A percentile compares a stretch with the other conserved stretches of the same genome.
These are phyloP conservation scores for Asterella californica DNA, from an alignment of 225 moss, liverwort and hornwort species.

Conservation along the genomic window DNA sequence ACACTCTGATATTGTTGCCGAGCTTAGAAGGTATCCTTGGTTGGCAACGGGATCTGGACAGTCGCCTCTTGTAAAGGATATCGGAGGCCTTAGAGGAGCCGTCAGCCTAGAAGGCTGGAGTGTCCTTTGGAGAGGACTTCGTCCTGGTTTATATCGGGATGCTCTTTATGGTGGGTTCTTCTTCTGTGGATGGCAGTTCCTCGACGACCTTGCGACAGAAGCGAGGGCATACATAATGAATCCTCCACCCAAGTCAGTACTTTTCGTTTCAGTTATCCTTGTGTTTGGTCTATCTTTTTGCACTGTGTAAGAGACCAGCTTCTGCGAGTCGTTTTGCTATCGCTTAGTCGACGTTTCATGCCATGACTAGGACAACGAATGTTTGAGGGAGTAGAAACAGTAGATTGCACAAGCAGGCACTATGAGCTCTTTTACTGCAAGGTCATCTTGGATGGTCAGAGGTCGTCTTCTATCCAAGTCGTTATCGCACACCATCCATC, in stretches of 20 bases:
- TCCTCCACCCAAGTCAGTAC: constrained; percentile 64
- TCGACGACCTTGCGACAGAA: constrained; percentile 71
- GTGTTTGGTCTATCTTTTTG: neutral
- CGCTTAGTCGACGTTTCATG: no score
- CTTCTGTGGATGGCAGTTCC: constrained; percentile 83
- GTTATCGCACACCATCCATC: no score
- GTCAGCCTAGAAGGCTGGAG: constrained; percentile 62
- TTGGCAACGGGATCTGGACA: constrained; percentile 81
- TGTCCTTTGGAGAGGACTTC: constrained; percentile 72
- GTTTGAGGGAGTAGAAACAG: no score
- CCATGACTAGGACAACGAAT: no score
- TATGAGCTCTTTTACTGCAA: no score
- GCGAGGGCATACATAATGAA: constrained; percentile 72
- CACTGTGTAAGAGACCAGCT: neutral
- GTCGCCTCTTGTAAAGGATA: constrained; percentile 72
- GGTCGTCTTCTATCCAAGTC: no score
- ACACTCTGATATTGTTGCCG: constrained; percentile 38
- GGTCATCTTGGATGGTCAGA: no score
- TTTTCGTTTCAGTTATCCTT: neutral
- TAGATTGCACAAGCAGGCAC: no score
- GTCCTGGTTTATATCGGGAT: no score
- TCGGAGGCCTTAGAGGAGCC: constrained; percentile 54
- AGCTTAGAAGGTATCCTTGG: constrained; percentile 61
- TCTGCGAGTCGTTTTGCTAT: neutral
- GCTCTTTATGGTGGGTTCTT: no score